phyloP scores from a whole-genome alignment of 2,329 filamentous ascomycete species.

The Stenocarpella maydis region DNA sequence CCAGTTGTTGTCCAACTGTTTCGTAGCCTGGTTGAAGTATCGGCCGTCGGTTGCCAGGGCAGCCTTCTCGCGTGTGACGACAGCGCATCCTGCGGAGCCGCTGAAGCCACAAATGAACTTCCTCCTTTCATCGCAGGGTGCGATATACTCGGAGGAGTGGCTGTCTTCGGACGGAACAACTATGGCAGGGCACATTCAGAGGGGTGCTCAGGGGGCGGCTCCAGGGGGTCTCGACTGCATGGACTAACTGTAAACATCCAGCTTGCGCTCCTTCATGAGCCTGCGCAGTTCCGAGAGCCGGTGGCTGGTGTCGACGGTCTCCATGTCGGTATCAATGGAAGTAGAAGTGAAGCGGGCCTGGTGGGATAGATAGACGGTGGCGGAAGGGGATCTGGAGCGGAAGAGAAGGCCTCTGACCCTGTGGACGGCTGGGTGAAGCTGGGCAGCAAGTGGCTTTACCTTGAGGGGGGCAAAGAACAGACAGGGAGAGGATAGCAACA shows the following conservation, averaged over 20 bases:
- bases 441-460: conserved; percentile 1
- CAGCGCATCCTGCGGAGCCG: conserved; percentile 91
- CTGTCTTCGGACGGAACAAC: conserved; percentile 97
- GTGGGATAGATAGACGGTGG: conserved; percentile 6
- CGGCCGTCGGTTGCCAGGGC: conserved; percentile 93
- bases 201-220: conserved; percentile 34
- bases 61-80: conserved; percentile 86
- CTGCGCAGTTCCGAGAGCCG: conserved; percentile 79
- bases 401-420: conserved; percentile 7
- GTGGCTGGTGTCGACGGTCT: conserved; percentile 78
- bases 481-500: conserved; percentile 30
- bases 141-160: conserved; percentile 98
- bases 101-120: conserved; percentile 94
- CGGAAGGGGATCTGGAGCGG: neutral
- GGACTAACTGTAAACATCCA: conserved; percentile 88
- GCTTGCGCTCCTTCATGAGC: conserved; percentile 85
- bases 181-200: conserved; percentile 54
- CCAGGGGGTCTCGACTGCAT: conserved; percentile 35
- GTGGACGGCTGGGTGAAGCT: neutral
- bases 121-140: conserved; percentile 90
- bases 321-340: conserved; percentile 61
- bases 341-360: conserved; percentile 19
- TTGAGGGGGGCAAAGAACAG: conserved; percentile 17
- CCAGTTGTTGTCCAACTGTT: conserved; percentile 94
- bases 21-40: conserved; percentile 96